phyloP scores from a whole-genome alignment of 106 monocot species.

The Agapanthus africanus region DNA sequence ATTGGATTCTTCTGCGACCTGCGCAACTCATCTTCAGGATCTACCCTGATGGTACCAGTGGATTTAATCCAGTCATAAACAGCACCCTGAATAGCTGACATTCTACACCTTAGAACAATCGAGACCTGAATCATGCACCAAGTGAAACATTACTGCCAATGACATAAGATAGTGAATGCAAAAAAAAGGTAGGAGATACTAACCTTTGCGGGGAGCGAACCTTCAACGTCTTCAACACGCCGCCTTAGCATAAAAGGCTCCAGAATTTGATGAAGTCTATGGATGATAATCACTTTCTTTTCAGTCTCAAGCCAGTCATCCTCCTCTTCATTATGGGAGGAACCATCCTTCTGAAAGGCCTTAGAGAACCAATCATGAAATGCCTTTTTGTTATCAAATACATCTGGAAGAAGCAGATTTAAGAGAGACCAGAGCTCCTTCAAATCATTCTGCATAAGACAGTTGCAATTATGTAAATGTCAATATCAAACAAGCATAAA shows the following conservation, averaged over 20 bases:
- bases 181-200: background rate
- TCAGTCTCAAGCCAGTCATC: slow-evolving; percentile 99
- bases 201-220: slow-evolving; percentile 92
- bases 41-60: slow-evolving; percentile 86
- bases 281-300: slow-evolving; percentile 97
- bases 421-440: slow-evolving; percentile 98
- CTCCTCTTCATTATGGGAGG: slow-evolving; percentile 65
- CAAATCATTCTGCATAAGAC: slow-evolving; percentile 71
- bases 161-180: background rate
- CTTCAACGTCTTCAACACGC: slow-evolving; percentile 97
- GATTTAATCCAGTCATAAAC: slow-evolving; percentile 98
- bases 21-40: slow-evolving; percentile 85
- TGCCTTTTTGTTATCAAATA: slow-evolving; percentile 92
- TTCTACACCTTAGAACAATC: slow-evolving; percentile 84
- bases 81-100: slow-evolving; percentile 91
- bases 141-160: slow-evolving; percentile 1
- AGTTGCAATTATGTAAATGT: background rate
- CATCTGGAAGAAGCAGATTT: slow-evolving; percentile 95
- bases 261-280: slow-evolving; percentile 91
- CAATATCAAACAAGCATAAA: background rate
- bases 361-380: slow-evolving; percentile 99
- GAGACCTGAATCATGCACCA: slow-evolving; percentile 51
- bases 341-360: slow-evolving; percentile 83
- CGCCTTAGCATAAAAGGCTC: slow-evolving; percentile 97
- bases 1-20: slow-evolving; percentile 62